These are phyloP conservation scores for Evernia prunastri DNA, from an alignment of 495 filamentous ascomycete genomes.

Conservation along the genomic window DNA sequence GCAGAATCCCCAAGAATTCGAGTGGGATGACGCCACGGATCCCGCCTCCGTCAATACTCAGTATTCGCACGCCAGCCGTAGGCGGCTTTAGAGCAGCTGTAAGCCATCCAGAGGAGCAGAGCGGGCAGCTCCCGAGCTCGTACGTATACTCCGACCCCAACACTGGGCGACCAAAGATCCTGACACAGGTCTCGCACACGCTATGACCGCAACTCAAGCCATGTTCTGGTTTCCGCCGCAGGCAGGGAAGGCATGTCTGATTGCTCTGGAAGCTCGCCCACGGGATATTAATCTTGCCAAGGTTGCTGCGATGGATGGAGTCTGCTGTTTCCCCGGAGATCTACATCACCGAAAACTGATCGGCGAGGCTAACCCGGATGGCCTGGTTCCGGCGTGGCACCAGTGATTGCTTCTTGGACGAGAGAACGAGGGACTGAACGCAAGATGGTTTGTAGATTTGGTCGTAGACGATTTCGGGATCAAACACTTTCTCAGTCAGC, in stretches of 20 bases:
- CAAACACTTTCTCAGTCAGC: conserved; percentile 11
- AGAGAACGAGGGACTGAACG: neutral
- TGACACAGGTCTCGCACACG: too few relatives aligned
- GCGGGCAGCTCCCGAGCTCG: too few relatives aligned
- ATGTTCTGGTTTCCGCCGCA: too few relatives aligned
- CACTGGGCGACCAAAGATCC: too few relatives aligned
- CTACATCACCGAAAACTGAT: neutral
- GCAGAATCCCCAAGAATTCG: conserved; percentile 6
- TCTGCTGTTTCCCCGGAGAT: neutral
- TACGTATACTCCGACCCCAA: too few relatives aligned
- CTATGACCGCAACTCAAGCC: too few relatives aligned
- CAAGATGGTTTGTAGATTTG: conserved; percentile 1
- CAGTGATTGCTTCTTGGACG: neutral
- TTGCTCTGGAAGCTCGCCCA: too few relatives aligned
- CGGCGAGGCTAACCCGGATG: neutral
- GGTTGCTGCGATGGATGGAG: neutral
- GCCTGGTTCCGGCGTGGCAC: neutral
- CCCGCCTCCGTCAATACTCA: conserved; percentile 13
- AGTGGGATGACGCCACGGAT: conserved; percentile 7
- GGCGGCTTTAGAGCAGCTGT: neutral
- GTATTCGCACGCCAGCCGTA: neutral
- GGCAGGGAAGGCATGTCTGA: too few relatives aligned
- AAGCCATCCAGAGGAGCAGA: neutral
- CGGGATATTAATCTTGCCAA: neutral
- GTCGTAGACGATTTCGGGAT: conserved; percentile 10